phyloP scores from a whole-genome alignment of 139 green algal genomes.

The Pleodorina starrii region DNA sequence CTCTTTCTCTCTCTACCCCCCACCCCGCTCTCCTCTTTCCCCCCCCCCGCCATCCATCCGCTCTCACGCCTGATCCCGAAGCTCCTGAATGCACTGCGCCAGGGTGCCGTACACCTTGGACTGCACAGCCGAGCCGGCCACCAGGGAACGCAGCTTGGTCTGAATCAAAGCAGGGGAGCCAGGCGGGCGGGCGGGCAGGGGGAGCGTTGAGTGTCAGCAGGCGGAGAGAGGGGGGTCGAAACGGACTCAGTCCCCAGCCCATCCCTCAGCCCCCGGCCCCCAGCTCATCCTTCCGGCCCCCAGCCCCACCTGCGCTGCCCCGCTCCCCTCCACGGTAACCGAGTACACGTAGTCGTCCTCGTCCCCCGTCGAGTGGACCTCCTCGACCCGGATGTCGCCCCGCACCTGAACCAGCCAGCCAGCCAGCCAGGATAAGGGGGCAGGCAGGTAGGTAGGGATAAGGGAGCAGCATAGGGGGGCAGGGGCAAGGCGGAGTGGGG shows the following conservation, averaged over 20 bases:
- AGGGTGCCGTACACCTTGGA: slow-evolving; percentile 17
- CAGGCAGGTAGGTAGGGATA: background rate
- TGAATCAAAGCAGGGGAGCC: background rate
- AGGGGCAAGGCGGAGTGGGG: no score
- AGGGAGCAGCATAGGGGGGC: no score
- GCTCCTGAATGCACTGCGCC: slow-evolving; percentile 10
- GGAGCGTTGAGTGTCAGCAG: no score
- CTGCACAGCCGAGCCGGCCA: background rate
- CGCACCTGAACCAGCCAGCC: no score
- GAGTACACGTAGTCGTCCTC: slow-evolving; percentile 78
- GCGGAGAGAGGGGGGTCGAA: background rate
- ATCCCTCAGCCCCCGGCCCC: background rate
- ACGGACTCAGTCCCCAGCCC: background rate
- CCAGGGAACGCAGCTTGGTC: slow-evolving; percentile 24
- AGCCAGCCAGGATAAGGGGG: no score
- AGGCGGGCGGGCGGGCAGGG: no score
- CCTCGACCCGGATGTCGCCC: slow-evolving; percentile 32
- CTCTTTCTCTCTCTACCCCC: no score
- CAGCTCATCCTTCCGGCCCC: background rate
- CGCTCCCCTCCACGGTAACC: slow-evolving; percentile 67
- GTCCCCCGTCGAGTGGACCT: slow-evolving; percentile 71
- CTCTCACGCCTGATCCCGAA: slow-evolving; percentile 47
- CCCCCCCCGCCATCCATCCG: background rate
- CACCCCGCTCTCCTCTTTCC: no score
- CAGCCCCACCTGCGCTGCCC: slow-evolving; percentile 35